A percentile compares a stretch with the other conserved stretches of the same genome.
These are phyloP conservation scores for Strombidium stylifer DNA, from an alignment of 73 alveolate genomes.

Conservation along the genomic window DNA sequence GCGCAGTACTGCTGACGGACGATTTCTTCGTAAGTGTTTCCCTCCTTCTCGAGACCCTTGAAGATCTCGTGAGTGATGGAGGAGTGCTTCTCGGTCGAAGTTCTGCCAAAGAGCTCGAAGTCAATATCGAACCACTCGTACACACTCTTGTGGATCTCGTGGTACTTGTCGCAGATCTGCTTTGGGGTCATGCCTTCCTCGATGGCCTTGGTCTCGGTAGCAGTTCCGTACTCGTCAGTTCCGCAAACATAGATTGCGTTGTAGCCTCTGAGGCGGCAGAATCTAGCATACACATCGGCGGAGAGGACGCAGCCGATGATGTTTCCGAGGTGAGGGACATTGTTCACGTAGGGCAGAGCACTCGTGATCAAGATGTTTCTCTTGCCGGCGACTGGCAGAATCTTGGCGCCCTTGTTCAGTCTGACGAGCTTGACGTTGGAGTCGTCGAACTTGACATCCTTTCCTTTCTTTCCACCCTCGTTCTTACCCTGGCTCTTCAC, in stretches of 20 bases:
- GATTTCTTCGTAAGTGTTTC: conserved; percentile 70
- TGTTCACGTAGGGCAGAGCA: conserved; percentile 98
- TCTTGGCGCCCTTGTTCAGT: conserved; percentile 57
- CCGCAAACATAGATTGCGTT: conserved; percentile 97
- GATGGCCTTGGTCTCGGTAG: conserved; percentile 97
- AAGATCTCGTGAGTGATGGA: conserved; percentile 91
- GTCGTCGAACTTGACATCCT: conserved; percentile 1
- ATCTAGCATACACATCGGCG: conserved; percentile 98
- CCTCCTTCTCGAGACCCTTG: conserved; percentile 77
- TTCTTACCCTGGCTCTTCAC: conserved; percentile 22
- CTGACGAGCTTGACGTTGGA: conserved; percentile 82
- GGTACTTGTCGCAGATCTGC: conserved; percentile 90
- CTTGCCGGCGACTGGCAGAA: conserved; percentile 67
- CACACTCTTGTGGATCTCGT: conserved; percentile 80
- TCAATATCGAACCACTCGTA: conserved; percentile 99
- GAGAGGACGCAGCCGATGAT: conserved; percentile 98
- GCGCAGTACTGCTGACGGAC: conserved; percentile 87
- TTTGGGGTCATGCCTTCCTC: conserved; percentile 90
- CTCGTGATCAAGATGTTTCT: conserved; percentile 94
- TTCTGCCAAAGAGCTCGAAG: conserved; percentile 96
- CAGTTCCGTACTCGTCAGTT: conserved; percentile 99
- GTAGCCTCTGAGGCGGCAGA: conserved; percentile 91
- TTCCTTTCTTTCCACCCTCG: conserved; percentile 19
- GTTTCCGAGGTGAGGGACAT: conserved; percentile 99
- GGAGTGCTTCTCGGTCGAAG: conserved; percentile 89